Base-by-base conservation (phyloP, 257 asterid genomes). In the Solanum chilense region DNA sequence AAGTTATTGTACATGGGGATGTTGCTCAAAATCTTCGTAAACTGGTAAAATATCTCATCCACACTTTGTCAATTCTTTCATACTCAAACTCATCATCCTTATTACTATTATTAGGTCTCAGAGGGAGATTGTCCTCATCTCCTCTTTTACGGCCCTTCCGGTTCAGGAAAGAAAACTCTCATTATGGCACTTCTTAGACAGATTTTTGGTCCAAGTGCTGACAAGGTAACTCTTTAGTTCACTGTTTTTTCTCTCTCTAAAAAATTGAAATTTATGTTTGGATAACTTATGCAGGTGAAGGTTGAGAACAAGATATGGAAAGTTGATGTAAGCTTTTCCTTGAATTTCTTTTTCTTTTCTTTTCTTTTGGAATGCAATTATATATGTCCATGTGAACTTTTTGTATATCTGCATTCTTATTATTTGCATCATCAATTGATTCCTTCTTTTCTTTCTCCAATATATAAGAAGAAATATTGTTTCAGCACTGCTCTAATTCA, bases 71-170 rank as follows among this genome's bases (percentile, higher is more conserved):
- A 18, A 47, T 86, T 27, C 9, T 2, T 25, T 23, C 58, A 10
- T 56, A 13, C 15, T 15, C 64, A 18, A 56, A 52, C 23, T 56
- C 66, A 18, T 86, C 7, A 31, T 13, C 37, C 83, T 81, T 86
- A 60, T 88, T 87, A 39, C 49, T 90, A 89, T 10, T 86, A 97
- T 10, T 86, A 97, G 98, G 98, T 95, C 76, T 89, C 95, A 23
- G 98, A 95, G 92, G 98, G 95, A 90, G 99, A 97, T 93, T 97
- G 99, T 52, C 98, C 99, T 45, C 99, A 95, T 92, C 89, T 97
- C 86, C 95, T 95, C 69, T 97, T 97, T 93, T 95, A 95, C 64
- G 99, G 99, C 62, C 99, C 99, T 16, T 90, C 98, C 13, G 99
- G 99, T 84, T 92, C 99, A 73, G 99, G 99, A 69, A 97, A 97